These are phyloP conservation scores for Aspergillus sp. DNA, from an alignment of 2,329 filamentous ascomycete species.

Conservation along the genomic window DNA sequence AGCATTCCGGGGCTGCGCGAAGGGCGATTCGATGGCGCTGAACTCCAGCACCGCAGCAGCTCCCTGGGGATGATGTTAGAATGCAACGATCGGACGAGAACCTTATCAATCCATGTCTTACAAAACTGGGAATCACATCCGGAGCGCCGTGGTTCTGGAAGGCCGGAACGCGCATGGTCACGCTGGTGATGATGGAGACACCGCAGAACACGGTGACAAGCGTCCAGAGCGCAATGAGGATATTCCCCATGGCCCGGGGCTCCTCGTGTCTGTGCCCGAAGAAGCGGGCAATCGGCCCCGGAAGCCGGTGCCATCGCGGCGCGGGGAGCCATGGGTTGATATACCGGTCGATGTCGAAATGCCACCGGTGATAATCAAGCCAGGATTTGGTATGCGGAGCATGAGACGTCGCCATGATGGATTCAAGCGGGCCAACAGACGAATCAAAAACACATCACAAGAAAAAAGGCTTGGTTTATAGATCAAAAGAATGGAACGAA, in stretches of 20 bases:
- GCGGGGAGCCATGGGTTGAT: constrained; percentile 61
- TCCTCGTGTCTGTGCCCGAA: constrained; percentile 50
- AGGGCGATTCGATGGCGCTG: constrained; percentile 60
- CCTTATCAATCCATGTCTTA: constrained; percentile 35
- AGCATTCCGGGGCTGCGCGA: constrained; percentile 63
- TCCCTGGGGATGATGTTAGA: constrained; percentile 39
- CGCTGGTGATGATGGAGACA: constrained; percentile 50
- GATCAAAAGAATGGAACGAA: constrained; percentile 1
- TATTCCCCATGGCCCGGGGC: constrained; percentile 42
- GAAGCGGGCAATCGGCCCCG: constrained; percentile 57
- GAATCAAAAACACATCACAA: background rate
- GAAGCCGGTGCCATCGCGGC: constrained; percentile 55
- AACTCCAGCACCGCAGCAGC: constrained; percentile 69
- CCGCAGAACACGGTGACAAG: constrained; percentile 56
- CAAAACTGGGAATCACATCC: constrained; percentile 60
- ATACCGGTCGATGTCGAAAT: constrained; percentile 69
- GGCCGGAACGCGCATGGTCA: constrained; percentile 45
- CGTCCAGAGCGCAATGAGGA: constrained; percentile 53
- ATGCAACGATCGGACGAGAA: constrained; percentile 3
- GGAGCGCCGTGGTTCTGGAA: constrained; percentile 48
- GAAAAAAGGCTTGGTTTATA: background rate
- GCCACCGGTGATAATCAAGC: constrained; percentile 23
- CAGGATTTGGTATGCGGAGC: constrained; percentile 4
- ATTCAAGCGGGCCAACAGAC: background rate
- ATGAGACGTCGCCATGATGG: background rate